Conservation (phyloP, 2,329 filamentous ascomycete species). For the Nigrospora osmanthi region DNA sequence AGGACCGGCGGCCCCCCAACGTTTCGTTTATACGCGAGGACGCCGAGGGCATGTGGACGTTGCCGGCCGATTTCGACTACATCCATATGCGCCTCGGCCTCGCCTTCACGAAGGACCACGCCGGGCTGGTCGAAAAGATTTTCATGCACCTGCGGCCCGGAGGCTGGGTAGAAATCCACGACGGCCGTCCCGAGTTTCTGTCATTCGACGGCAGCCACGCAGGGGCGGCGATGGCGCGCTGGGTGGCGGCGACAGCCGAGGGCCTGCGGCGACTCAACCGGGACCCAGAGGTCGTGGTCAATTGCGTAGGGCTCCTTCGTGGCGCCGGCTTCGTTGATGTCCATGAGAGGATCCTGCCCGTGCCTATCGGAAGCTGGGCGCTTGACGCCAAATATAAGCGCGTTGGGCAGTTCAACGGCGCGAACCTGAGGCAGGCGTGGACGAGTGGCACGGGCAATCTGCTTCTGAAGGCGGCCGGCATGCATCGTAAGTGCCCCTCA, state of each 20-base stretch:
- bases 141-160: background rate
- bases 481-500: too few relatives aligned
- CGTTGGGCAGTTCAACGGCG: background rate
- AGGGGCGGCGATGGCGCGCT: background rate
- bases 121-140: background rate
- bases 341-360: background rate
- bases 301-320: background rate
- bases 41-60: conserved; percentile 1
- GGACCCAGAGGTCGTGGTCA: background rate
- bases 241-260: background rate
- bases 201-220: background rate
- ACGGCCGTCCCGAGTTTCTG: background rate
- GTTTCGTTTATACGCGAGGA: conserved; percentile 1
- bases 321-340: background rate
- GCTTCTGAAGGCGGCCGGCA: background rate
- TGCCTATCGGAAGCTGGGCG: background rate
- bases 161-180: background rate
- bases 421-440: background rate
- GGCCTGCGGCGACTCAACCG: background rate
- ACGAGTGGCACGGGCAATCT: background rate
- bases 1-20: background rate
- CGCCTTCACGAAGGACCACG: background rate
- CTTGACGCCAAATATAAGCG: background rate
- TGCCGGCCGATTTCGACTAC: background rate
- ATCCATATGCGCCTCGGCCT: background rate